phyloP scores from a whole-genome alignment of 129 eudicot genomes.

The Escallonia rubra region DNA sequence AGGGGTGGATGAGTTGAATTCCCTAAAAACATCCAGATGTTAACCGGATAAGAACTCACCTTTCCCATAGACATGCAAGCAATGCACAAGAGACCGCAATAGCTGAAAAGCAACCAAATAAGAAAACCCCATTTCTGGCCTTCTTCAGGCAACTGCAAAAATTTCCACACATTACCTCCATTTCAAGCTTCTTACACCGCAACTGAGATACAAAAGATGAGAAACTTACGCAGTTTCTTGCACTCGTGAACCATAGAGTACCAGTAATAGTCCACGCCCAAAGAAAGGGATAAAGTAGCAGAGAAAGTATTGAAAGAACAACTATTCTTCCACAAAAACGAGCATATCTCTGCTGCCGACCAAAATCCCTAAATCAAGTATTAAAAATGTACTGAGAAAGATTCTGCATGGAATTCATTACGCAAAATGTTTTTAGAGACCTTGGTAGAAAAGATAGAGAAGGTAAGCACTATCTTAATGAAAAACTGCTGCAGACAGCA shows the following conservation, averaged over 20 bases:
- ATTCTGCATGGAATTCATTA: background rate
- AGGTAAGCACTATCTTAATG: no score
- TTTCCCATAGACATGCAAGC: slow-evolving; percentile 64
- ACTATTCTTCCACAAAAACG: slow-evolving; percentile 78
- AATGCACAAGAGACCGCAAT: slow-evolving; percentile 80
- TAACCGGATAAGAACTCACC: slow-evolving; percentile 33
- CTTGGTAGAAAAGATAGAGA: background rate
- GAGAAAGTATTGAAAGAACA: slow-evolving; percentile 58
- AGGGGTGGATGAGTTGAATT: background rate
- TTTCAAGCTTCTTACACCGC: slow-evolving; percentile 3
- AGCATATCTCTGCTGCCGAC: slow-evolving; percentile 72
- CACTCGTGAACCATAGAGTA: slow-evolving; percentile 75
- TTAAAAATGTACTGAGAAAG: background rate
- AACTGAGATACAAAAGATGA: background rate
- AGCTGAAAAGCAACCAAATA: slow-evolving; percentile 93
- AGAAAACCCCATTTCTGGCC: slow-evolving; percentile 92
- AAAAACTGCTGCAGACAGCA: no score
- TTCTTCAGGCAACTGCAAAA: slow-evolving; percentile 85
- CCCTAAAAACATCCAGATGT: background rate
- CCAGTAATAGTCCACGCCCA: slow-evolving; percentile 91
- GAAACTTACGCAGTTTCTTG: slow-evolving; percentile 73
- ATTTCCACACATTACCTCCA: slow-evolving; percentile 9
- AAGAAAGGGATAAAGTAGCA: slow-evolving; percentile 80
- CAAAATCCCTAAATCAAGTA: slow-evolving; percentile 56
- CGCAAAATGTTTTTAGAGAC: background rate